Conservation (phyloP, 192 early-diverging fungal species). For the Podila horticola region DNA sequence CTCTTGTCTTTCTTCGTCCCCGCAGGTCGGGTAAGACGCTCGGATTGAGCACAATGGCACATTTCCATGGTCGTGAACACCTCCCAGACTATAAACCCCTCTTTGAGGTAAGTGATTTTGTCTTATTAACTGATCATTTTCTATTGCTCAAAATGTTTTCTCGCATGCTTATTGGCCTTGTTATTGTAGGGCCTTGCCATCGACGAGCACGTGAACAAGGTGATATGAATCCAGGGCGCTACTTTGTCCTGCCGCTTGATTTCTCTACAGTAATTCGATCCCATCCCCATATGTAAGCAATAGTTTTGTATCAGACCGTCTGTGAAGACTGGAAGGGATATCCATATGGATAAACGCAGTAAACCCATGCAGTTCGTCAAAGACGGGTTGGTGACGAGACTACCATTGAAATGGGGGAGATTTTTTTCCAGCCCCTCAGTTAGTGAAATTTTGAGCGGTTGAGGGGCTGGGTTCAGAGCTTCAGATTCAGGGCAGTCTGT, state of each 20-base stretch:
- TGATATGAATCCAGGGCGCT: constrained; percentile 8
- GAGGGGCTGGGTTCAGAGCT: too few species aligned
- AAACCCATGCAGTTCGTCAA: too few species aligned
- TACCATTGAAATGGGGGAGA: too few species aligned
- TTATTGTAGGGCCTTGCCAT: constrained; percentile 41
- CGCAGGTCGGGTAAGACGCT: constrained; percentile 49
- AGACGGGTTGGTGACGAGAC: too few species aligned
- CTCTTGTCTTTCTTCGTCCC: constrained; percentile 44
- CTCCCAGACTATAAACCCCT: constrained; percentile 33
- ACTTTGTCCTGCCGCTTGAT: constrained; percentile 39
- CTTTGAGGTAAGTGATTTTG: constrained; percentile 32
- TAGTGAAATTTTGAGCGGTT: too few species aligned
- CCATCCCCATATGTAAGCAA: too few species aligned
- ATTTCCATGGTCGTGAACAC: constrained; percentile 53
- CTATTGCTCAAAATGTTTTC: constrained; percentile 7
- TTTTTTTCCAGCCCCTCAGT: too few species aligned
- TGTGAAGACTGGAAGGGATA: too few species aligned
- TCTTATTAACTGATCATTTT: constrained; percentile 2
- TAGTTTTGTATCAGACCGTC: too few species aligned
- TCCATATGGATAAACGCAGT: too few species aligned
- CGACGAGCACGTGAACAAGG: constrained; percentile 29
- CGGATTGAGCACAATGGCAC: constrained; percentile 34
- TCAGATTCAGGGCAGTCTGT: too few species aligned
- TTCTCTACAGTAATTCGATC: constrained; percentile 25
- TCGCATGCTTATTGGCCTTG: constrained; percentile 20